Percentiles rank a stretch among this genome's conserved stretches.
Evolutionary conservation across 768 basidiomycete species (phyloP).

Genomic region (Mycena floridula): DNA sequence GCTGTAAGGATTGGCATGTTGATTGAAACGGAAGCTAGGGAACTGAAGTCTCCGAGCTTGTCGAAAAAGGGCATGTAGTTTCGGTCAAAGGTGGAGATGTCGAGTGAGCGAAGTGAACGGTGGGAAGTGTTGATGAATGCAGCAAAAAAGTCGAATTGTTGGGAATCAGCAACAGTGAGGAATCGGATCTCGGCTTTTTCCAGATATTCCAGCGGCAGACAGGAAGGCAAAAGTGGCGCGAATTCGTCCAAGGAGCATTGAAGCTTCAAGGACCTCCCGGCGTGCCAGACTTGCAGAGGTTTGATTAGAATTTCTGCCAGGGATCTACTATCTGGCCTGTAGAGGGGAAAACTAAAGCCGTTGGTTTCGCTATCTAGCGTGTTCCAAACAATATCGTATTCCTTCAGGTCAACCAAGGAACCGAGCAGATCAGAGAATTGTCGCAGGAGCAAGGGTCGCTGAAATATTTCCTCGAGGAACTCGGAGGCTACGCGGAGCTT

Average conservation of each 20-base stretch:
- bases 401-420: background rate
- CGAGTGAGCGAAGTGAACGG: background rate
- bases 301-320: background rate
- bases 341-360: too few species aligned
- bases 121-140: background rate
- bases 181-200: background rate
- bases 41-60: background rate
- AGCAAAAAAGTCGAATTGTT: background rate
- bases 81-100: too few species aligned
- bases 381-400: background rate
- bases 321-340: too few species aligned
- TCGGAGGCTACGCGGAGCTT: background rate
- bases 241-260: background rate
- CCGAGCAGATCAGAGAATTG: background rate
- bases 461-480: background rate
- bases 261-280: background rate
- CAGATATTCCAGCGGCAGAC: background rate
- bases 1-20: background rate
- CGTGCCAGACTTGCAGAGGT: background rate
- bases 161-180: background rate
- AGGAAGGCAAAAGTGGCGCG: background rate
- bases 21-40: background rate
- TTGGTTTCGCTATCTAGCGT: background rate
- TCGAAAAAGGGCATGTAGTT: background rate
- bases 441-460: background rate